Evolutionary conservation across 164 flowering plant species (phyloP).

Genomic region (Umbellularia californica): DNA sequence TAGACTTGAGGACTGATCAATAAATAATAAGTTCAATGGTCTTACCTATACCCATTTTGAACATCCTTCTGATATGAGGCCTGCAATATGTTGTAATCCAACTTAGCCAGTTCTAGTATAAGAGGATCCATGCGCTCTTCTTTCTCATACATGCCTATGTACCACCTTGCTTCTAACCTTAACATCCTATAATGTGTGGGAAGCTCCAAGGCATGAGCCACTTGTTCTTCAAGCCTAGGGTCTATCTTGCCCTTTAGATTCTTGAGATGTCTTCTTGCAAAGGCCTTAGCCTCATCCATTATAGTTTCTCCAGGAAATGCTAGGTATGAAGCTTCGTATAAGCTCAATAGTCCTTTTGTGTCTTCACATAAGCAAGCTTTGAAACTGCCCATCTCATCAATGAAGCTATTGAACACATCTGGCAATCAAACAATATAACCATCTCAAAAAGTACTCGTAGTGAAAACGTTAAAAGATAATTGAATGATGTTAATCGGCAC

Average conservation of each 20-base stretch:
- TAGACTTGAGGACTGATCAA: too few relatives aligned
- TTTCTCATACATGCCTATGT: slow-evolving; percentile 11
- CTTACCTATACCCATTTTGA: neutral
- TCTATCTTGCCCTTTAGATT: neutral
- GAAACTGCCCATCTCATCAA: slow-evolving; percentile 25
- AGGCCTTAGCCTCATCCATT: slow-evolving; percentile 39
- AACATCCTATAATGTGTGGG: slow-evolving; percentile 45
- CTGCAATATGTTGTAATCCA: slow-evolving; percentile 4
- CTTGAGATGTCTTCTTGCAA: slow-evolving; percentile 25
- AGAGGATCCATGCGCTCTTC: neutral
- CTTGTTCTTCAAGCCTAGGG: slow-evolving; percentile 9
- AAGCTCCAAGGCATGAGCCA: slow-evolving; percentile 22
- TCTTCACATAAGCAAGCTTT: slow-evolving; percentile 10
- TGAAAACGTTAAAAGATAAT: neutral
- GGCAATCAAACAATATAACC: neutral
- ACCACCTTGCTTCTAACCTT: slow-evolving; percentile 22
- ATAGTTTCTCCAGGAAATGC: slow-evolving; percentile 38
- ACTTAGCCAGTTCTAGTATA: slow-evolving; percentile 2
- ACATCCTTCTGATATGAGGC: neutral
- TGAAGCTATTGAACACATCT: slow-evolving; percentile 28
- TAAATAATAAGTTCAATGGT: too few relatives aligned
- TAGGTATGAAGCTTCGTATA: slow-evolving; percentile 37
- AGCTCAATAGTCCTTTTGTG: slow-evolving; percentile 20
- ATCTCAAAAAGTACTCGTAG: neutral
- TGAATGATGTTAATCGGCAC: neutral